Evolutionary conservation across 192 early-diverging fungal genomes (phyloP).

Genomic region (Backusella tuberculispora): DNA sequence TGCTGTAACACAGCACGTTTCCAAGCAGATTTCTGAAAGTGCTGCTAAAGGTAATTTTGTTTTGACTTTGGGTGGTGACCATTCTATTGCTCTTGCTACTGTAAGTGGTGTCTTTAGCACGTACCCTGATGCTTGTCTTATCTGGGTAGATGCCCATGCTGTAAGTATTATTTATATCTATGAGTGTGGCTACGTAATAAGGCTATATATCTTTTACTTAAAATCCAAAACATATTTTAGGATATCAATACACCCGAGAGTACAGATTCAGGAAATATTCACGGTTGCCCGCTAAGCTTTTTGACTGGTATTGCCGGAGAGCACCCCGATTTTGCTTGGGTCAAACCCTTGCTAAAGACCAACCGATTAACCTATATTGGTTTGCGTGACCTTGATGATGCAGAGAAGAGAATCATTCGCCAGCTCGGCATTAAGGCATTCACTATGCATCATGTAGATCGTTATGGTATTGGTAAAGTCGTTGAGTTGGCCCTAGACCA

Average conservation of each 20-base stretch:
- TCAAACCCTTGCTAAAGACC: constrained; percentile 71
- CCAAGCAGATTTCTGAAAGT: constrained; percentile 64
- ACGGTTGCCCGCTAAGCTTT: constrained; percentile 95
- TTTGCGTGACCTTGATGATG: constrained; percentile 88
- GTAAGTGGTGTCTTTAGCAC: constrained; percentile 77
- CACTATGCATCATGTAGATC: constrained; percentile 96
- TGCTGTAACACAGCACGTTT: constrained; percentile 70
- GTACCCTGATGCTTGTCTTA: constrained; percentile 80
- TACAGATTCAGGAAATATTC: constrained; percentile 91
- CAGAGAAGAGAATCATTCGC: constrained; percentile 85
- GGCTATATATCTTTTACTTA: neutral
- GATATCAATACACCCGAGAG: constrained; percentile 92
- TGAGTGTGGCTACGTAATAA: neutral
- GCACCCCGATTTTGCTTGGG: constrained; percentile 75
- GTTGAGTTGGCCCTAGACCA: constrained; percentile 92
- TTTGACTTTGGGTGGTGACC: constrained; percentile 95
- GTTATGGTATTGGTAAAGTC: constrained; percentile 88
- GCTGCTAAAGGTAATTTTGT: constrained; percentile 74
- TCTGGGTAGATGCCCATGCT: constrained; percentile 97
- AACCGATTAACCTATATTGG: constrained; percentile 94
- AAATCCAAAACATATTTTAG: constrained; percentile 23
- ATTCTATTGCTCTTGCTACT: constrained; percentile 93
- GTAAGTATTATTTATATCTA: constrained; percentile 47
- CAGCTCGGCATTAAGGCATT: constrained; percentile 89
- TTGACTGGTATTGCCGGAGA: constrained; percentile 77